Conservation (phyloP, 352 stramenopile species). For the Phytopythium kandeliae region DNA sequence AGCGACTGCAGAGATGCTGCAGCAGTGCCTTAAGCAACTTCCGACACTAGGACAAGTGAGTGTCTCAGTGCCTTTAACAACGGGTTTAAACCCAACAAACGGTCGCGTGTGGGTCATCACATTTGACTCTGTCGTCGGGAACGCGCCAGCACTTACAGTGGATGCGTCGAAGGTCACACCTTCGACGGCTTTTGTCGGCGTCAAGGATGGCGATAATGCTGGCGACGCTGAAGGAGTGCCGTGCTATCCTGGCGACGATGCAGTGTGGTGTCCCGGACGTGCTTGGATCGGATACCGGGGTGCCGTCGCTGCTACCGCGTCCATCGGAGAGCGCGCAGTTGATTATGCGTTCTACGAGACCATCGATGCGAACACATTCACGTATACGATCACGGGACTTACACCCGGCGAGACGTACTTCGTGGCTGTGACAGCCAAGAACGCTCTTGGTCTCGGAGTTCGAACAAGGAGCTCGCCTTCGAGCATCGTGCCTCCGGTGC, state of each 20-base stretch:
- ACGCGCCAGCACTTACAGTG: slow-evolving; percentile 37
- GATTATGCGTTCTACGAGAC: slow-evolving; percentile 74
- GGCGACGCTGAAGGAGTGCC: slow-evolving; percentile 32
- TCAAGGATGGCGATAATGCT: slow-evolving; percentile 80
- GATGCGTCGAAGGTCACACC: slow-evolving; percentile 61
- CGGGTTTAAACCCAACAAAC: slow-evolving; percentile 12
- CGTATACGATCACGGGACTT: slow-evolving; percentile 67
- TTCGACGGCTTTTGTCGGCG: slow-evolving; percentile 28
- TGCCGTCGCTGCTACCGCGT: slow-evolving; percentile 26
- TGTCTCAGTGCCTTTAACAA: slow-evolving; percentile 22
- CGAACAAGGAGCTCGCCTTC: slow-evolving; percentile 32
- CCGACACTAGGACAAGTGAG: slow-evolving; percentile 58
- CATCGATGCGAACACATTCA: slow-evolving; percentile 41
- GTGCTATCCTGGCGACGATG: slow-evolving; percentile 40
- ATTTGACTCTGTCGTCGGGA: slow-evolving; percentile 65
- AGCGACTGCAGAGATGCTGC: slow-evolving; percentile 26
- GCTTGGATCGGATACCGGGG: slow-evolving; percentile 34
- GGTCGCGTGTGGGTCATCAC: slow-evolving; percentile 73
- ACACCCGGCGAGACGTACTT: slow-evolving; percentile 76
- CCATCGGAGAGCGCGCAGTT: slow-evolving; percentile 42
- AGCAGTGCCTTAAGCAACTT: slow-evolving; percentile 54
- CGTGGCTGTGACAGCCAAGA: slow-evolving; percentile 86
- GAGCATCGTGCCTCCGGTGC: slow-evolving; percentile 55
- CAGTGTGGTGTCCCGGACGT: slow-evolving; percentile 21
- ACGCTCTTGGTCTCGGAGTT: slow-evolving; percentile 58